Base-by-base conservation (phyloP, 768 basidiomycete genomes). In the Piloderma croceum region DNA sequence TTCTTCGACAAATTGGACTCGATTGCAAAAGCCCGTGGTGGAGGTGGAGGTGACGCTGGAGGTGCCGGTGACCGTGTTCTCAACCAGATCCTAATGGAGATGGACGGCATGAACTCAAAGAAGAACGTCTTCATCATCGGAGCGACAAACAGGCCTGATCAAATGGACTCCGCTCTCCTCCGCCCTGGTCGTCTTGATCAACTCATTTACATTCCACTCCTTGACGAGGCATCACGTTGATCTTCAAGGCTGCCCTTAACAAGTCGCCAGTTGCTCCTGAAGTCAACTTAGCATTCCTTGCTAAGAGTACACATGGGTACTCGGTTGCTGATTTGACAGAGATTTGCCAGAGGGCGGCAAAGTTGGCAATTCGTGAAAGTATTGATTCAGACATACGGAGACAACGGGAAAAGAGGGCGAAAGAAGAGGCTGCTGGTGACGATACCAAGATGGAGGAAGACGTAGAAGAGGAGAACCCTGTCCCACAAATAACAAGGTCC, bases 1-100 rank as follows among this genome's bases (percentile, higher is more conserved):
- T 97, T 98, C 71, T 96, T 98, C 92, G 94, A 97, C 60, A 94
- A 97, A 66, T 96, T 98, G 48, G 94, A 98, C 65, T 91, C 89
- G 15, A 98, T 98, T 56, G 94, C 94, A 41, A 87, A 83, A 47
- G 90, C 90, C 47, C 67, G 93, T 58, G 66, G 85, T 38, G 58
- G 82, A 36, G 86, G 88, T 17, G 82, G 82, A 27, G 88, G 89
- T 2, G 89, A 92, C 53, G 86, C 83, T 3, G 96, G 96, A 48
- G 96, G 96, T 47, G 90, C 90, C 60, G 89, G 90, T 43, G 88
- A 92, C 67, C 67, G 89, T 39, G 91, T 89, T 42, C 90, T 91
- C 88, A 62, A 90, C 65, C 88, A 92, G 60, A 58, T 92, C 59
- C 62, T 92, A 50, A 90, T 90, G 55, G 88, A 92, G 66, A 62